Evolutionary conservation across 805 yeast genomes (phyloP).

Genomic region (Kodamaea kaohsiungensis): DNA sequence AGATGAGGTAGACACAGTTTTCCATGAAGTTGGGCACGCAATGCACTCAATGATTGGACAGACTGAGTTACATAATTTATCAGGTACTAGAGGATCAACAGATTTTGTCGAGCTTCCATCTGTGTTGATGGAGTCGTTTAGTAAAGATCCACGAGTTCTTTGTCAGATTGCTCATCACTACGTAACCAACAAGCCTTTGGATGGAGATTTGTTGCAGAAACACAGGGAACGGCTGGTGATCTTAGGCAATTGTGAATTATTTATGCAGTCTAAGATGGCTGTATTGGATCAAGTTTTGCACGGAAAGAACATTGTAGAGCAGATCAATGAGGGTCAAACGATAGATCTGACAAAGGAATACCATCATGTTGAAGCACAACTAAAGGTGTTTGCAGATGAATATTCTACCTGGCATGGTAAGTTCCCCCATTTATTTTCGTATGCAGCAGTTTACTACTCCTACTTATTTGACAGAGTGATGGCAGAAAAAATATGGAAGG

Average conservation of each 20-base stretch:
- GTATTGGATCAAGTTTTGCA: conserved; percentile 83
- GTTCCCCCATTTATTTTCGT: conserved; percentile 89
- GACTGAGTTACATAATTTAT: conserved; percentile 84
- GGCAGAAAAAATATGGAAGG: conserved; percentile 81
- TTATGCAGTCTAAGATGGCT: conserved; percentile 89
- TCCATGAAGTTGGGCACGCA: conserved; percentile 99
- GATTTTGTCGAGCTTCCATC: conserved; percentile 97
- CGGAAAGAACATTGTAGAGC: conserved; percentile 31
- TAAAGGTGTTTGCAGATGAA: conserved; percentile 65
- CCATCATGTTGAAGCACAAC: conserved; percentile 60
- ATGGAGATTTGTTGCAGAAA: conserved; percentile 48
- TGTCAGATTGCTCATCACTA: conserved; percentile 71
- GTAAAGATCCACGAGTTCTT: conserved; percentile 76
- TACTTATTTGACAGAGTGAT: conserved; percentile 90
- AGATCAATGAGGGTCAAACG: conserved; percentile 14
- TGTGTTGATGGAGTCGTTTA: conserved; percentile 93
- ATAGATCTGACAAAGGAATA: conserved; percentile 64
- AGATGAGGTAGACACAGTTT: conserved; percentile 86
- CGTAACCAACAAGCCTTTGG: conserved; percentile 62
- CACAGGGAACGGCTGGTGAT: conserved; percentile 53
- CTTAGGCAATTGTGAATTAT: conserved; percentile 70
- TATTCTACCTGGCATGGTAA: conserved; percentile 89
- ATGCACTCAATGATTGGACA: conserved; percentile 96
- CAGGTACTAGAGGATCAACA: conserved; percentile 94
- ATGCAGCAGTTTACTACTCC: conserved; percentile 93